phyloP scores from a whole-genome alignment of 352 stramenopile genomes.

The Globisporangium iwayamae region DNA sequence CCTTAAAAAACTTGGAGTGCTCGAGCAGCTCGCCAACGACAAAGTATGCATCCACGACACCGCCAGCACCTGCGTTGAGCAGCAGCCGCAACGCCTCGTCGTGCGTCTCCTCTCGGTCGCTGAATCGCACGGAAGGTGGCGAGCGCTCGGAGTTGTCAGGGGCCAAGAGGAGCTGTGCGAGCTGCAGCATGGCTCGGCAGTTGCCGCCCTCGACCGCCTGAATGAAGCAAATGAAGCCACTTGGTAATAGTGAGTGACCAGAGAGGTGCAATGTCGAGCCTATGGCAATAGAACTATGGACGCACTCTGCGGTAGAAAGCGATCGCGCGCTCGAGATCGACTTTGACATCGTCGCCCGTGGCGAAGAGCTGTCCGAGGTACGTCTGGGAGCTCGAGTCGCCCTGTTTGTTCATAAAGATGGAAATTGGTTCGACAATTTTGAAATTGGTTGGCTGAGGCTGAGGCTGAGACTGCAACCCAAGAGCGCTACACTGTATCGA shows the following conservation, averaged over 20 bases:
- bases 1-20: slow-evolving; percentile 40
- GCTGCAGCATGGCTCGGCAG: slow-evolving; percentile 48
- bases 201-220: slow-evolving; percentile 38
- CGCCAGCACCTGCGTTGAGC: slow-evolving; percentile 41
- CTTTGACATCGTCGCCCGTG: slow-evolving; percentile 43
- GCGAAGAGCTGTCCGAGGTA: slow-evolving; percentile 46
- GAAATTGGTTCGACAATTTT: not conserved
- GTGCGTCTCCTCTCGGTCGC: slow-evolving; percentile 51
- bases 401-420: slow-evolving; percentile 18
- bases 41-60: slow-evolving; percentile 37
- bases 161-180: slow-evolving; percentile 45
- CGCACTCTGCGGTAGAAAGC: slow-evolving; percentile 44
- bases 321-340: slow-evolving; percentile 50
- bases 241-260: not conserved
- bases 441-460: not conserved
- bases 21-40: slow-evolving; percentile 51
- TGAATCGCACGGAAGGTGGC: slow-evolving; percentile 26
- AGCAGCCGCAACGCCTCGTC: slow-evolving; percentile 61
- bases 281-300: not conserved
- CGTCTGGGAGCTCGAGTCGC: slow-evolving; percentile 42
- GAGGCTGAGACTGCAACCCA: not conserved
- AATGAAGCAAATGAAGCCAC: not conserved
- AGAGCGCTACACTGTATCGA: not conserved
- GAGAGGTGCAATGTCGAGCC: too few relatives aligned
- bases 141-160: not conserved